These are phyloP conservation scores for Oryza punctata DNA, from an alignment of 176 grass and related monocot species.

Conservation along the genomic window DNA sequence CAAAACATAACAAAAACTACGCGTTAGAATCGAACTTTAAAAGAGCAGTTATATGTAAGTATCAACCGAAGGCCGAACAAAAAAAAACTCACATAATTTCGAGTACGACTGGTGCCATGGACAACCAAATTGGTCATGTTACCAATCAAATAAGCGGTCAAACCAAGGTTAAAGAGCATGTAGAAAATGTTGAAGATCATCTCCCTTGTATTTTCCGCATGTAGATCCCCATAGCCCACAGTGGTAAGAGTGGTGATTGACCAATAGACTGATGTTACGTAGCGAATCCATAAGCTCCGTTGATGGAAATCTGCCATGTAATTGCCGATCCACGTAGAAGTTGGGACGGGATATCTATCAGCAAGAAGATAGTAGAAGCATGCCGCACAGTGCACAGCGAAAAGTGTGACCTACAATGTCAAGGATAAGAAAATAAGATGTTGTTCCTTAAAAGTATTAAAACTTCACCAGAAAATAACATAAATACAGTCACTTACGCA, in stretches of 20 bases:
- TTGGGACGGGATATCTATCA: slow-evolving; percentile 69
- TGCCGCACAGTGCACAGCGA: slow-evolving; percentile 89
- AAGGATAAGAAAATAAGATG: slow-evolving; percentile 25
- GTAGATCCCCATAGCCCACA: slow-evolving; percentile 95
- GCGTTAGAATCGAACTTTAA: background rate
- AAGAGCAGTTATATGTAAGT: background rate
- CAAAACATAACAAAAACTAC: slow-evolving; percentile 33
- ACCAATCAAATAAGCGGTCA: slow-evolving; percentile 98
- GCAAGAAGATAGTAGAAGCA: slow-evolving; percentile 98
- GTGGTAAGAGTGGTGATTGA: slow-evolving; percentile 98
- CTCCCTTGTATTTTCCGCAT: slow-evolving; percentile 84
- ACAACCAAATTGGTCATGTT: slow-evolving; percentile 99
- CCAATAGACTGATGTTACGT: slow-evolving; percentile 95
- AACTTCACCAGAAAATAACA: background rate
- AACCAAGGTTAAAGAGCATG: slow-evolving; percentile 98
- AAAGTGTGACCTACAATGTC: slow-evolving; percentile 80
- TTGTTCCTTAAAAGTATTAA: slow-evolving; percentile 12
- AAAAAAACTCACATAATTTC: slow-evolving; percentile 82
- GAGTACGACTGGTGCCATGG: slow-evolving; percentile 87
- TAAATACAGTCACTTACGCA: slow-evolving; percentile 60
- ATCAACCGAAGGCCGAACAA: slow-evolving; percentile 10
- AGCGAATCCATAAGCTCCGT: slow-evolving; percentile 64
- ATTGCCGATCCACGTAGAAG: slow-evolving; percentile 78
- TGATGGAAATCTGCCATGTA: slow-evolving; percentile 83
- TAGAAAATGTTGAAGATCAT: slow-evolving; percentile 95